Conservation (phyloP, 129 eudicot genomes). For the Sambucus nigra region DNA sequence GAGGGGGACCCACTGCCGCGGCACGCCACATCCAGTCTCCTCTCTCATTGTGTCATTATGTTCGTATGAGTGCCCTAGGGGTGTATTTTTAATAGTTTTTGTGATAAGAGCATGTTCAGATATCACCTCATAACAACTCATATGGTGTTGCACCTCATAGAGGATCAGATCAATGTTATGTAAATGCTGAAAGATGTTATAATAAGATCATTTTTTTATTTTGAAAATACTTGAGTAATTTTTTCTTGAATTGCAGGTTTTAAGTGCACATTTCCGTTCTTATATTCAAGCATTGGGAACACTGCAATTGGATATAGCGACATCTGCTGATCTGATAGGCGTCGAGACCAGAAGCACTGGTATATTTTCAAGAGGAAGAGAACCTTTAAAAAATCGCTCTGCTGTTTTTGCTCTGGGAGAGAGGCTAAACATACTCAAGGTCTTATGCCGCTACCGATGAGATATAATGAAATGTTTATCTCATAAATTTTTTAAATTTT, state of each 20-base stretch:
- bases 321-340: slow-evolving; percentile 89
- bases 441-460: slow-evolving; percentile 11
- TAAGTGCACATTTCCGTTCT: slow-evolving; percentile 93
- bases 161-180: neutral
- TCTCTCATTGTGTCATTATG: no score
- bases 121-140: neutral
- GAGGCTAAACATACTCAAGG: slow-evolving; percentile 86
- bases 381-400: slow-evolving; percentile 92
- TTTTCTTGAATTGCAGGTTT: slow-evolving; percentile 45
- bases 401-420: slow-evolving; percentile 98
- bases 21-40: no score
- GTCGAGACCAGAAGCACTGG: slow-evolving; percentile 81
- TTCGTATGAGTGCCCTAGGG: neutral
- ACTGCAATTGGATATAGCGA: slow-evolving; percentile 83
- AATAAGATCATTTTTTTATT: neutral
- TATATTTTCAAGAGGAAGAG: slow-evolving; percentile 87
- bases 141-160: no score
- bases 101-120: neutral
- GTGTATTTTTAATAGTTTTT: neutral
- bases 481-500: neutral
- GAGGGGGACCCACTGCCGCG: no score
- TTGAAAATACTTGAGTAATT: neutral
- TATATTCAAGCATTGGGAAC: slow-evolving; percentile 93
- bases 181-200: neutral
- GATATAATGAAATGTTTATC: neutral